Conservation (phyloP, 805 yeast species). For the Pichia eremophila region DNA sequence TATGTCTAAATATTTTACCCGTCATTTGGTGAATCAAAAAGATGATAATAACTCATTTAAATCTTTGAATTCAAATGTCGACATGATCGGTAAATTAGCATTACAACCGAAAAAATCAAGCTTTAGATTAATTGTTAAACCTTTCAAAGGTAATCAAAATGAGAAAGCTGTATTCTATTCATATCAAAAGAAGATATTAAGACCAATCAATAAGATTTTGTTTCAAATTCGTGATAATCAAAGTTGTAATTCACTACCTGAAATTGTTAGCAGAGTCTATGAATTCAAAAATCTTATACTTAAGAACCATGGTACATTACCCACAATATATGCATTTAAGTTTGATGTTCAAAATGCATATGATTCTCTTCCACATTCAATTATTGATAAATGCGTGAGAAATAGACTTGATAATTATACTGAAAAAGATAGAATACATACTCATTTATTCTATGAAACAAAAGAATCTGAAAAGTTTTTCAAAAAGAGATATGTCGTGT, state of each 20-base stretch:
- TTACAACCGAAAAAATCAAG: constrained; percentile 53
- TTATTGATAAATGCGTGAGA: constrained; percentile 14
- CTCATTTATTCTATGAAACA: constrained; percentile 8
- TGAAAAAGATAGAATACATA: constrained; percentile 6
- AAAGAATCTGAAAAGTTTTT: not conserved
- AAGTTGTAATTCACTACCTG: constrained; percentile 29
- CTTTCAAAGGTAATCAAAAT: constrained; percentile 30
- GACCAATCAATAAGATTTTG: constrained; percentile 34
- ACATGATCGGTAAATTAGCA: constrained; percentile 34
- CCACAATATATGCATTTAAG: constrained; percentile 43
- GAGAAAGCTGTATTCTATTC: constrained; percentile 27
- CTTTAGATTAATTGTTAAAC: constrained; percentile 53
- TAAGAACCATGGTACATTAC: constrained; percentile 16
- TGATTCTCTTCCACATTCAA: constrained; percentile 53
- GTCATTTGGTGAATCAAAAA: constrained; percentile 24
- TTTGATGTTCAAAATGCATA: constrained; percentile 74
- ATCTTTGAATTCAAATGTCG: constrained; percentile 16
- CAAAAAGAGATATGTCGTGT: constrained; percentile 1
- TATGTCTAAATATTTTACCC: constrained; percentile 32
- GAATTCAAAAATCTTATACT: constrained; percentile 27
- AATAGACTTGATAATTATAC: constrained; percentile 14
- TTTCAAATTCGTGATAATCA: constrained; percentile 7
- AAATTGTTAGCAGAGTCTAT: constrained; percentile 33
- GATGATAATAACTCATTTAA: constrained; percentile 9
- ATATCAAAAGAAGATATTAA: constrained; percentile 29